Evolutionary conservation across 371 early-diverging fungal species (phyloP).

Genomic region (Mucor piriformis): DNA sequence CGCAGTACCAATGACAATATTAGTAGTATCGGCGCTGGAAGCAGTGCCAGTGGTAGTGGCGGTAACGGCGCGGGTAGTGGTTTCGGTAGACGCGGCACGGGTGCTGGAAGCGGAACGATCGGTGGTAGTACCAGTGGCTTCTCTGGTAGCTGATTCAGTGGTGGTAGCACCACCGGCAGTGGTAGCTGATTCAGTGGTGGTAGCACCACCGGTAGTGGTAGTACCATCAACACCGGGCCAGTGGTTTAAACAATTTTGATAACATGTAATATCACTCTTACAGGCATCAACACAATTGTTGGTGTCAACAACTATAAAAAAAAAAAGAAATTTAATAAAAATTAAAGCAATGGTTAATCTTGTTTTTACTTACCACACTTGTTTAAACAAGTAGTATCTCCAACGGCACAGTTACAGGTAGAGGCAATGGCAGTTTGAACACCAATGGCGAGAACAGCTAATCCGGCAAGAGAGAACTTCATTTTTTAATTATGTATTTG

Average conservation of each 20-base stretch:
- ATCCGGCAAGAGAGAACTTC: conserved; percentile 21
- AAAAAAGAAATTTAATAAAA: background rate
- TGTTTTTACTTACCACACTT: conserved; percentile 25
- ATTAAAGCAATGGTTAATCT: background rate
- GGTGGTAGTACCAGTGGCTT: background rate
- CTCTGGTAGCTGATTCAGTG: background rate
- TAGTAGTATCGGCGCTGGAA: no score
- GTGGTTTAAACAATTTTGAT: conserved; percentile 20
- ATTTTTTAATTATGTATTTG: background rate
- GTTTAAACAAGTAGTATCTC: conserved; percentile 9
- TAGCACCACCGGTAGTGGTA: background rate
- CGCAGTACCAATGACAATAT: no score
- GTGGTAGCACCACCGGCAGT: background rate
- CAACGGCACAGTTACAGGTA: conserved; percentile 11
- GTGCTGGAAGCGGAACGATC: background rate
- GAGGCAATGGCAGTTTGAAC: conserved; percentile 4
- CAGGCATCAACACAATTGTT: conserved; percentile 20
- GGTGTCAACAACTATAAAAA: conserved; percentile 13
- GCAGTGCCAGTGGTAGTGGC: background rate
- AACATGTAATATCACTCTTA: conserved; percentile 17
- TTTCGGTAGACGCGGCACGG: background rate
- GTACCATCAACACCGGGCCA: conserved; percentile 22
- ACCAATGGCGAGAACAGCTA: conserved; percentile 19
- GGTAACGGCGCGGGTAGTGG: background rate
- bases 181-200: background rate